Evolutionary conservation across 495 filamentous ascomycete species (phyloP).

Genomic region (Tuber brumale): DNA sequence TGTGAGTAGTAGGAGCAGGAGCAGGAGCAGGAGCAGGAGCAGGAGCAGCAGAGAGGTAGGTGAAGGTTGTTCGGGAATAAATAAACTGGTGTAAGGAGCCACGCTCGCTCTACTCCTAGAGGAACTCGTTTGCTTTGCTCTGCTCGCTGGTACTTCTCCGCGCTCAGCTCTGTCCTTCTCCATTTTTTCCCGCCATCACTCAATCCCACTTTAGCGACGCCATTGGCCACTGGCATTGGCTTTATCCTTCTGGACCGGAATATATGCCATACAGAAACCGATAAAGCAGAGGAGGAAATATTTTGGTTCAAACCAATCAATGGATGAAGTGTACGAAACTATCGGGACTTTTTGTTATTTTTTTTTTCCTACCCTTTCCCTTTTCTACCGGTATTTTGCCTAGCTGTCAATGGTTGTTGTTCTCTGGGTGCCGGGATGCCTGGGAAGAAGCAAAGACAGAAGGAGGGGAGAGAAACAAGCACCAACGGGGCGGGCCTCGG

Average conservation of each 20-base stretch:
- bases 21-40: no score
- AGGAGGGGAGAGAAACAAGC: slow-evolving; percentile 24
- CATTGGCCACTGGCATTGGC: slow-evolving; percentile 1
- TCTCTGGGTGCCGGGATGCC: slow-evolving; percentile 15
- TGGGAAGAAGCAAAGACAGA: slow-evolving; percentile 32
- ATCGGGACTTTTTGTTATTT: background rate
- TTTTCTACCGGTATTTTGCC: background rate
- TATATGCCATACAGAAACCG: background rate
- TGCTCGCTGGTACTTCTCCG: background rate
- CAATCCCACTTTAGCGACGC: background rate
- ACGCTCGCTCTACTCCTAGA: background rate
- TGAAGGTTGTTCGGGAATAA: background rate
- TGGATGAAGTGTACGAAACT: slow-evolving; percentile 1
- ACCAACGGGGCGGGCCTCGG: slow-evolving; percentile 26
- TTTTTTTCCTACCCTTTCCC: background rate
- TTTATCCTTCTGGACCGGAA: background rate
- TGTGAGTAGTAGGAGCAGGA: background rate
- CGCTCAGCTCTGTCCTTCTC: background rate
- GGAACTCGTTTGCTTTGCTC: background rate
- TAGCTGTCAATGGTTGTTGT: background rate
- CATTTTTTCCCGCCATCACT: background rate
- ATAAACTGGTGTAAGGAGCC: background rate
- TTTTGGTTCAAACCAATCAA: background rate
- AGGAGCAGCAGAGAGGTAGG: background rate
- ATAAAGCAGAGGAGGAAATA: background rate